Evolutionary conservation across 352 stramenopile genomes (phyloP).

Genomic region (Globisporangium orthogonon): DNA sequence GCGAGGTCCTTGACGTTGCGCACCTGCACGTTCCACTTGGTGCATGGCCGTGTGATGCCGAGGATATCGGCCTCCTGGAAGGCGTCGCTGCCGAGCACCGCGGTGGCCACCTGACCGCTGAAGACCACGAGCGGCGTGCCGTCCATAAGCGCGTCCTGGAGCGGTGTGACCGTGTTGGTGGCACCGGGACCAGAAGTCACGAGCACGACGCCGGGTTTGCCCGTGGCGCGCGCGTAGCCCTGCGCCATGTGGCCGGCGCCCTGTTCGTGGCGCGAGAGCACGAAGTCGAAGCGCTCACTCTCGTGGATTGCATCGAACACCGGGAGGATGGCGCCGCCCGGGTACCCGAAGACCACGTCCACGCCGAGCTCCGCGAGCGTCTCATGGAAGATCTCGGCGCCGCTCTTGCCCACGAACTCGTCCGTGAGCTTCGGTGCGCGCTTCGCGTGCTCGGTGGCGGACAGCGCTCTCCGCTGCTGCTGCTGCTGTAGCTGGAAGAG

Average conservation of each 20-base stretch:
- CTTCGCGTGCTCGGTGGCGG: slow-evolving; percentile 25
- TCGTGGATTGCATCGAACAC: slow-evolving; percentile 94
- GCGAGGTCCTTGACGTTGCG: slow-evolving; percentile 93
- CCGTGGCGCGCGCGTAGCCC: slow-evolving; percentile 75
- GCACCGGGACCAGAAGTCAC: slow-evolving; percentile 91
- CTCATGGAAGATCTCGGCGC: slow-evolving; percentile 92
- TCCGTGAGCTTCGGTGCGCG: slow-evolving; percentile 52
- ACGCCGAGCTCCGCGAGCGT: slow-evolving; percentile 89
- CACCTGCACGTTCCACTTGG: slow-evolving; percentile 97
- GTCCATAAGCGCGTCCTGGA: slow-evolving; percentile 94
- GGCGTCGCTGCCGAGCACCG: slow-evolving; percentile 87
- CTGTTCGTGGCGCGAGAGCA: slow-evolving; percentile 79
- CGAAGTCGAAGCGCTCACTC: slow-evolving; percentile 75
- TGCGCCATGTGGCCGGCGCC: slow-evolving; percentile 84
- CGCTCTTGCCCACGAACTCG: slow-evolving; percentile 89
- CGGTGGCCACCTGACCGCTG: slow-evolving; percentile 91
- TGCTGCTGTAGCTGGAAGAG: neutral
- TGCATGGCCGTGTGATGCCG: slow-evolving; percentile 87
- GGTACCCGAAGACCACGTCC: slow-evolving; percentile 92
- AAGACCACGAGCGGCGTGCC: slow-evolving; percentile 93
- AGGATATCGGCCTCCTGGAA: slow-evolving; percentile 90
- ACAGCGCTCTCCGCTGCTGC: slow-evolving; percentile 25
- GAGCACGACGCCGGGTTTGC: slow-evolving; percentile 89
- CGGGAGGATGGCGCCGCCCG: slow-evolving; percentile 90
- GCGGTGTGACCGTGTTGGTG: slow-evolving; percentile 92